These are phyloP conservation scores for Ganoderma meredithae DNA, from an alignment of 1,284 basidiomycete genomes.

Conservation along the genomic window DNA sequence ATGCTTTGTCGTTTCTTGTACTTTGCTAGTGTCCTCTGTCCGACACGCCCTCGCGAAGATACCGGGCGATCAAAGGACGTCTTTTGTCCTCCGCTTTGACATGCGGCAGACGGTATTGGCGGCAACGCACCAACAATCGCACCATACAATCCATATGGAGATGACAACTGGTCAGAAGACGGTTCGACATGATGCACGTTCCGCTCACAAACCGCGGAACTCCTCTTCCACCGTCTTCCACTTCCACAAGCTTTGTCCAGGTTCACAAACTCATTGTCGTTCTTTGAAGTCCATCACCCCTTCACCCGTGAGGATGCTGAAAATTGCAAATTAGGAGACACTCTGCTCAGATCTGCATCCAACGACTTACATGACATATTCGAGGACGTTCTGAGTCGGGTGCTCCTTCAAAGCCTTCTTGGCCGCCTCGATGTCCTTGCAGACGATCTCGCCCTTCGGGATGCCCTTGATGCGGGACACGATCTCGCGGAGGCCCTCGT, in stretches of 20 bases:
- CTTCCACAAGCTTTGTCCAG: conserved; percentile 39
- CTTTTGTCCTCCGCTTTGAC: not conserved
- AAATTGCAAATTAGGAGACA: not conserved
- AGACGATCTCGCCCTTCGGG: conserved; percentile 14
- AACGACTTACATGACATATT: conserved; percentile 19
- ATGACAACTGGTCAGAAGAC: not conserved
- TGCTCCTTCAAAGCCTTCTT: conserved; percentile 27
- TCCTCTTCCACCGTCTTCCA: conserved; percentile 41
- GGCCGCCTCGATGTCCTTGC: conserved; percentile 22
- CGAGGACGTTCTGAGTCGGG: conserved; percentile 17
- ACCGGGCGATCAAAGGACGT: not conserved
- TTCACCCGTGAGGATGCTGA: conserved; percentile 38
- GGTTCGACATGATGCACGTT: no score
- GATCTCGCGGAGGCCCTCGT: conserved; percentile 24
- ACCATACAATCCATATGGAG: not conserved
- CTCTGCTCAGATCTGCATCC: no score
- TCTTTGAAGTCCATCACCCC: conserved; percentile 37
- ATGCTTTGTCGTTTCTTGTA: not conserved
- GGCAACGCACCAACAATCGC: not conserved
- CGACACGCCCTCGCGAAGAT: not conserved
- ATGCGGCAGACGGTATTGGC: not conserved
- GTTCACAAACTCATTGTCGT: conserved; percentile 42
- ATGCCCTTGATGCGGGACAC: not conserved
- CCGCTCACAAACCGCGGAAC: conserved; percentile 14
- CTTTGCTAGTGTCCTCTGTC: not conserved